A percentile compares a stretch with the other conserved stretches of the same genome.
These are phyloP conservation scores for Naganishia sp. DNA, from an alignment of 1,284 basidiomycete species.

Conservation along the genomic window DNA sequence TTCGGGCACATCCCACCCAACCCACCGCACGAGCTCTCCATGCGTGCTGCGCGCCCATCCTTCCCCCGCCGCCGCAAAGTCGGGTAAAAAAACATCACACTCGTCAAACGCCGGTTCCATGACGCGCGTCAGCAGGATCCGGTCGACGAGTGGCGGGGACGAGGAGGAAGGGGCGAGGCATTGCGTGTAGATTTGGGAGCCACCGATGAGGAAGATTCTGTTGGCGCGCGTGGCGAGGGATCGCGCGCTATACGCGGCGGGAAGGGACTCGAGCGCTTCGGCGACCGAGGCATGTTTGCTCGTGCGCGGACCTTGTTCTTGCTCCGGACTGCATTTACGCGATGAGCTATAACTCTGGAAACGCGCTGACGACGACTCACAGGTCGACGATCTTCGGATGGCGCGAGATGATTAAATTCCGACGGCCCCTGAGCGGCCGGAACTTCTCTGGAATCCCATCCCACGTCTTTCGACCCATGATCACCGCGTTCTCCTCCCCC, in stretches of 20 bases:
- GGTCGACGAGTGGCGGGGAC: constrained; percentile 62
- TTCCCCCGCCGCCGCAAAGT: constrained; percentile 58
- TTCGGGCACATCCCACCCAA: constrained; percentile 72
- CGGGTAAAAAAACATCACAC: constrained; percentile 85
- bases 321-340: background rate
- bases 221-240: constrained; percentile 25
- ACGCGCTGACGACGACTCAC: constrained; percentile 56
- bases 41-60: constrained; percentile 66
- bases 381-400: constrained; percentile 63
- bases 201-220: constrained; percentile 82
- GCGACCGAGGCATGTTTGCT: constrained; percentile 43
- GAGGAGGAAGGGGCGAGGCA: constrained; percentile 57
- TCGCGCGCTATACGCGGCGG: constrained; percentile 1
- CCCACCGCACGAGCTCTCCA: constrained; percentile 69
- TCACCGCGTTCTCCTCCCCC: constrained; percentile 68
- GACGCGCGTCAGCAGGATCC: constrained; percentile 84
- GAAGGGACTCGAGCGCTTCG: constrained; percentile 41
- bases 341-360: too few species aligned
- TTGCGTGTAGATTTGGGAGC: constrained; percentile 78
- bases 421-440: constrained; percentile 73
- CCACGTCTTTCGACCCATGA: constrained; percentile 99
- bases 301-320: constrained; percentile 33
- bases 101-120: constrained; percentile 69
- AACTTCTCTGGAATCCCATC: constrained; percentile 91
- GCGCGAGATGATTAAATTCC: constrained; percentile 80